Evolutionary conservation across 2,329 filamentous ascomycete genomes (phyloP).

Genomic region (Juglanconis sp.): DNA sequence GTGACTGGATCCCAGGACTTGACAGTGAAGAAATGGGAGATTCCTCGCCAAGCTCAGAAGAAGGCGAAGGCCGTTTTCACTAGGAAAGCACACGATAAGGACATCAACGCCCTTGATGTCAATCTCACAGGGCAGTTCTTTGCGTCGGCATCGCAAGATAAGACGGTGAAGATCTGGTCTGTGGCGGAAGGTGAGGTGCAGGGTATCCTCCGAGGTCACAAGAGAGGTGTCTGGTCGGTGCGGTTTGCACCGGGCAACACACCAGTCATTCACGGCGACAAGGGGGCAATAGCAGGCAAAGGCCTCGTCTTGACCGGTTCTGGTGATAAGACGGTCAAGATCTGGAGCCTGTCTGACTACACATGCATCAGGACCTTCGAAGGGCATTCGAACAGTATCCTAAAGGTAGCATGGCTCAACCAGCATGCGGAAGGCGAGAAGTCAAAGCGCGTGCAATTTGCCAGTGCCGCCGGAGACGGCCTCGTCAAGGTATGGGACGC

Average conservation of each 20-base stretch:
- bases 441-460: conserved; percentile 64
- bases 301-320: conserved; percentile 86
- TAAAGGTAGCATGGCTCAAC: conserved; percentile 88
- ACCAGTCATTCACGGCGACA: conserved; percentile 69
- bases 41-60: conserved; percentile 57
- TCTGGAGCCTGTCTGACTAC: conserved; percentile 93
- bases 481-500: conserved; percentile 96
- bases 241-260: conserved; percentile 80
- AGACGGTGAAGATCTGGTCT: conserved; percentile 96
- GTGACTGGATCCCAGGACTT: conserved; percentile 93
- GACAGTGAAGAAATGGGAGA: conserved; percentile 92
- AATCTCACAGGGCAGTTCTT: conserved; percentile 75
- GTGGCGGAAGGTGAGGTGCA: conserved; percentile 84
- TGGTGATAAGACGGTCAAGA: conserved; percentile 91
- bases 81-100: conserved; percentile 95
- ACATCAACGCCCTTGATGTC: conserved; percentile 92
- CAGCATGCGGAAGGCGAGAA: conserved; percentile 47
- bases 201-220: conserved; percentile 88
- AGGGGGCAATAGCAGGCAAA: conserved; percentile 69
- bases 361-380: conserved; percentile 91
- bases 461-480: conserved; percentile 87
- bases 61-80: conserved; percentile 73
- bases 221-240: conserved; percentile 93
- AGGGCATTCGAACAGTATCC: conserved; percentile 90
- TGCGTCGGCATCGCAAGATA: conserved; percentile 93